Conservation (phyloP, 352 stramenopile genomes). For the Phytophthora chlamydospora region DNA sequence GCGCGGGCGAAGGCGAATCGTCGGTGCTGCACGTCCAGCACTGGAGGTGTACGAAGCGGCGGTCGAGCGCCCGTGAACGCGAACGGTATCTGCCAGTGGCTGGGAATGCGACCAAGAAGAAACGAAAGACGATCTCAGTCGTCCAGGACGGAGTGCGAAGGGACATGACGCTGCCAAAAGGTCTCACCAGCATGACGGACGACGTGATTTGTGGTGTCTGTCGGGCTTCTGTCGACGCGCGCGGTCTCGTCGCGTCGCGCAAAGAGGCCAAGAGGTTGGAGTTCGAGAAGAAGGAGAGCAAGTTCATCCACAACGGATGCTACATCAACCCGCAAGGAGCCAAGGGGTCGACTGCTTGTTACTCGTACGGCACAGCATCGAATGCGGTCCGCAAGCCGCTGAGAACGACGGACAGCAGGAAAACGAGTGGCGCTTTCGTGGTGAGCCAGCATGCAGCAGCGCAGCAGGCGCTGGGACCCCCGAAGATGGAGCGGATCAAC, state of each 20-base stretch:
- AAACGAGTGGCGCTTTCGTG: constrained; percentile 19
- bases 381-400: constrained; percentile 28
- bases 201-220: constrained; percentile 69
- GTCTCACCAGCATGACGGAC: constrained; percentile 53
- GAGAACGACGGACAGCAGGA: constrained; percentile 21
- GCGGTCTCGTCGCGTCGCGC: constrained; percentile 56
- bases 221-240: constrained; percentile 49
- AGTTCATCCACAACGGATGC: constrained; percentile 65
- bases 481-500: constrained; percentile 84
- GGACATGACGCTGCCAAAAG: constrained; percentile 61
- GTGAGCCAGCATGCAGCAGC: constrained; percentile 25
- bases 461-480: constrained; percentile 43
- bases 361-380: constrained; percentile 21
- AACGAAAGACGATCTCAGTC: constrained; percentile 53
- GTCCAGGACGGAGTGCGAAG: constrained; percentile 64
- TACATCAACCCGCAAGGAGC: constrained; percentile 58
- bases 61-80: constrained; percentile 38
- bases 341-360: constrained; percentile 18
- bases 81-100: constrained; percentile 17
- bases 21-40: constrained; percentile 64
- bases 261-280: constrained; percentile 58
- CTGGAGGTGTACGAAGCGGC: constrained; percentile 80
- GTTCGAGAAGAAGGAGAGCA: constrained; percentile 65
- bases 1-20: constrained; percentile 33
- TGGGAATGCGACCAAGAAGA: constrained; percentile 55